phyloP scores from a whole-genome alignment of 2,329 filamentous ascomycete species.

The Xylaria sp. region DNA sequence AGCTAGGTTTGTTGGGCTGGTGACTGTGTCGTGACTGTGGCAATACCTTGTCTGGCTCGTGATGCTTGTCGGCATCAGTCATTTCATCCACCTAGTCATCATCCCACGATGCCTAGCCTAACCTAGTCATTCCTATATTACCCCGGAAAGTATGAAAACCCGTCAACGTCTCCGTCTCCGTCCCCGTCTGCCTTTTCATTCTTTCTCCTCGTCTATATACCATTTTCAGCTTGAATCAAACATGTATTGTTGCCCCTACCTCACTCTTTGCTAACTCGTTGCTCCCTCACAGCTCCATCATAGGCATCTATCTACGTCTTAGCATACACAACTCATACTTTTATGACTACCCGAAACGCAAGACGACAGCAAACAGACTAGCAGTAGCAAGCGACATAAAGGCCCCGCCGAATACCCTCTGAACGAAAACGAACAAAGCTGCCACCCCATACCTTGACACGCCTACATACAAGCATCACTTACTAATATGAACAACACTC shows the following conservation, averaged over 20 bases:
- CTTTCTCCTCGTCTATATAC: neutral
- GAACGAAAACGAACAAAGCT: neutral
- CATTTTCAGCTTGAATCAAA: neutral
- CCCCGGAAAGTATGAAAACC: neutral
- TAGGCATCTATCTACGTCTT: neutral
- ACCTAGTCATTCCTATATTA: neutral
- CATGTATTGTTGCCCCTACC: neutral
- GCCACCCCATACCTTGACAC: neutral
- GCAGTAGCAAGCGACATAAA: neutral
- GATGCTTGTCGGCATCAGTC: neutral
- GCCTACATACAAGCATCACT: neutral
- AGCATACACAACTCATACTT: neutral
- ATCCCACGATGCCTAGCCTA: slow-evolving; percentile 6
- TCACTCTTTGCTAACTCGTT: neutral
- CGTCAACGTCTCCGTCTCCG: neutral
- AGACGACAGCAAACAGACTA: neutral
- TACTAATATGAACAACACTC: neutral
- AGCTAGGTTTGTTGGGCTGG: neutral
- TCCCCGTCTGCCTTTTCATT: too few relatives aligned
- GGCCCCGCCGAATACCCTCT: neutral
- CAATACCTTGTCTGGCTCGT: slow-evolving; percentile 2
- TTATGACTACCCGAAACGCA: neutral
- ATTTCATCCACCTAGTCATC: neutral
- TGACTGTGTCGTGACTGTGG: neutral
- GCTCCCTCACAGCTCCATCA: neutral